Conservation (phyloP, 2,329 filamentous ascomycete species). For the Nigrospora oryzae region DNA sequence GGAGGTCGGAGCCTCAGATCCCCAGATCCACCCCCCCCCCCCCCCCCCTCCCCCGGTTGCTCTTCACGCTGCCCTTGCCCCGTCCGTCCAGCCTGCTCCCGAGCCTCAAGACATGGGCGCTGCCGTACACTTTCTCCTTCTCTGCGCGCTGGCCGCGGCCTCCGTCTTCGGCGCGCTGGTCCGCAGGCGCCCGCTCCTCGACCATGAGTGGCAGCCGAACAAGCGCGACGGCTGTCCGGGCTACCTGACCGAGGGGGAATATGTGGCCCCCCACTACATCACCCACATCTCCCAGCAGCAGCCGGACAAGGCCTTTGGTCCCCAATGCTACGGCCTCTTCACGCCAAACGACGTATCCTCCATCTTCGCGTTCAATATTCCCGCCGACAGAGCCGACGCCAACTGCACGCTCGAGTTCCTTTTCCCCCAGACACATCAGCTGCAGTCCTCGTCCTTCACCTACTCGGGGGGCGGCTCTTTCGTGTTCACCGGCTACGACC, state of each 20-base stretch:
- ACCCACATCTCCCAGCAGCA: conserved; percentile 19
- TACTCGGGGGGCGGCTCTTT: conserved; percentile 27
- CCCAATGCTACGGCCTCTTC: conserved; percentile 27
- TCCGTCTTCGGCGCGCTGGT: conserved; percentile 2
- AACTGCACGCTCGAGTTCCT: conserved; percentile 38
- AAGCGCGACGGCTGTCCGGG: conserved; percentile 15
- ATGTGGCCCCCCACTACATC: conserved; percentile 22
- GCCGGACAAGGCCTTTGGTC: conserved; percentile 28
- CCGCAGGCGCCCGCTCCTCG: conserved; percentile 15
- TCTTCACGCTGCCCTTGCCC: too few species aligned
- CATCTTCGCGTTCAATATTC: conserved; percentile 38
- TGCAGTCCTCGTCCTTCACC: conserved; percentile 23
- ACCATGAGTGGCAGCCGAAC: conserved; percentile 12
- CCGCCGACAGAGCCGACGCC: conserved; percentile 24
- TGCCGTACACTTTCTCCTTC: too few species aligned
- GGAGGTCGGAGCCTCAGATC: too few species aligned
- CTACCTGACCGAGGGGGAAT: conserved; percentile 16
- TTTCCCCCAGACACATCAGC: conserved; percentile 25
- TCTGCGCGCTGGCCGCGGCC: too few species aligned
- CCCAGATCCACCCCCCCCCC: too few species aligned
- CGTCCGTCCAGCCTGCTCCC: too few species aligned
- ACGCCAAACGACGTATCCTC: conserved; percentile 24
- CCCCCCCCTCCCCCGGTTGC: too few species aligned
- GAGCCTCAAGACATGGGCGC: too few species aligned
- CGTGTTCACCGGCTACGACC: conserved; percentile 18